Percentiles rank a stretch among this genome's conserved stretches.
Conservation (phyloP, 148 eudicot species). For the Simmondsia chinensis region DNA sequence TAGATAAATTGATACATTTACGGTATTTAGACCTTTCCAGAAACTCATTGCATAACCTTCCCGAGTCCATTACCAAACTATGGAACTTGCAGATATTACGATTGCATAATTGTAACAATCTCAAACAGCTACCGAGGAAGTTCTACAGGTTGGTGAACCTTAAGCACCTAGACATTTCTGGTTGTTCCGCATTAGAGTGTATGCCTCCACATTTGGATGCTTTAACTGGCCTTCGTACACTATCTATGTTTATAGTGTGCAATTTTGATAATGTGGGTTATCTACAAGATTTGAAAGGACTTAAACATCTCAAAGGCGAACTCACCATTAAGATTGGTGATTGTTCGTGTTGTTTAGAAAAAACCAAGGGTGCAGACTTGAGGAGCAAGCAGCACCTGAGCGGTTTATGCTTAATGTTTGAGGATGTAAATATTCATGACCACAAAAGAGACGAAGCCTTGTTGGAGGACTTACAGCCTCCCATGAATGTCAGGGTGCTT, state of each 20-base stretch:
- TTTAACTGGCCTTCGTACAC: conserved; percentile 6
- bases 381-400: conserved; percentile 5
- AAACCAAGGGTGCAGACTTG: conserved; percentile 1
- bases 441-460: conserved; percentile 3
- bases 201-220: conserved; percentile 4
- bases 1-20: conserved; percentile 10
- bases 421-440: background rate
- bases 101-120: conserved; percentile 1
- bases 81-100: conserved; percentile 7
- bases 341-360: background rate
- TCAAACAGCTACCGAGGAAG: conserved; percentile 8
- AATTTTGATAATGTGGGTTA: background rate
- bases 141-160: conserved; percentile 9
- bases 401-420: background rate
- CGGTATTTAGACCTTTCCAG: conserved; percentile 14
- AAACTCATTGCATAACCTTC: conserved; percentile 7
- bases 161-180: conserved; percentile 2
- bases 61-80: conserved; percentile 8
- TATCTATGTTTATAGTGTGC: conserved; percentile 3
- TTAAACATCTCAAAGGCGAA: conserved; percentile 3
- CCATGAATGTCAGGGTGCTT: conserved; percentile 9
- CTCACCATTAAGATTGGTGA: background rate
- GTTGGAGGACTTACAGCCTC: conserved; percentile 13
- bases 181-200: background rate
- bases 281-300: conserved; percentile 9